phyloP scores from a whole-genome alignment of 2,329 filamentous ascomycete species.

The Massarina eburnea region DNA sequence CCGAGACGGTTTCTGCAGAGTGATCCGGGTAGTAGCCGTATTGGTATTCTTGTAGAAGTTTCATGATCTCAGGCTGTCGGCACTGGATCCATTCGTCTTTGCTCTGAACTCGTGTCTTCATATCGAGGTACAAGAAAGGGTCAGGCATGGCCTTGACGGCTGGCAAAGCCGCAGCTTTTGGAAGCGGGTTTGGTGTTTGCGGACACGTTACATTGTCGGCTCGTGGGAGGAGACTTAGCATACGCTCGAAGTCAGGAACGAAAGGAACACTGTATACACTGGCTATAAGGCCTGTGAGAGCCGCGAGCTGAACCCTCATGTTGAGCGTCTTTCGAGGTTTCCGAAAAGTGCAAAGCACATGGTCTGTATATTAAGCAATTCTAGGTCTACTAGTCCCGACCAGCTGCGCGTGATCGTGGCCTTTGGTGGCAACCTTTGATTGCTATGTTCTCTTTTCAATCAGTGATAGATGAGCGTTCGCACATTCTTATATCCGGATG shows the following conservation, averaged over 20 bases:
- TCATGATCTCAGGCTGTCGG: constrained; percentile 54
- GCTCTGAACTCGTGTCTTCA: constrained; percentile 47
- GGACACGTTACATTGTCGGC: constrained; percentile 29
- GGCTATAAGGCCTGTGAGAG: constrained; percentile 8
- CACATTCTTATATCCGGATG: constrained; percentile 1
- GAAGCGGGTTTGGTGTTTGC: constrained; percentile 27
- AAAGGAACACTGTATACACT: constrained; percentile 12
- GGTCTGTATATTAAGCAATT: not conserved
- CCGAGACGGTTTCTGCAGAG: constrained; percentile 49
- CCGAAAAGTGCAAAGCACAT: not conserved
- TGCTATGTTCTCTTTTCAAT: constrained; percentile 7
- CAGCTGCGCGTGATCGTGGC: not conserved
- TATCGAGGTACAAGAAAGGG: constrained; percentile 50
- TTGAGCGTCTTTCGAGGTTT: not conserved
- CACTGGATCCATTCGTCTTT: constrained; percentile 54
- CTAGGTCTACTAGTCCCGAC: not conserved
- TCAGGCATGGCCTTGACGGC: constrained; percentile 44
- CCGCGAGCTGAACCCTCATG: constrained; percentile 15
- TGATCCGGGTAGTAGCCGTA: constrained; percentile 57
- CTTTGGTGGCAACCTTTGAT: constrained; percentile 1
- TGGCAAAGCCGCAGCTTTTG: constrained; percentile 24
- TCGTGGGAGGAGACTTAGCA: constrained; percentile 18
- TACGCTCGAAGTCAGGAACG: constrained; percentile 1
- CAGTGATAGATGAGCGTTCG: constrained; percentile 12
- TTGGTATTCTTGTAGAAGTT: constrained; percentile 55